Conservation (phyloP, 345 rosid species). For the Mercurialis annua region DNA sequence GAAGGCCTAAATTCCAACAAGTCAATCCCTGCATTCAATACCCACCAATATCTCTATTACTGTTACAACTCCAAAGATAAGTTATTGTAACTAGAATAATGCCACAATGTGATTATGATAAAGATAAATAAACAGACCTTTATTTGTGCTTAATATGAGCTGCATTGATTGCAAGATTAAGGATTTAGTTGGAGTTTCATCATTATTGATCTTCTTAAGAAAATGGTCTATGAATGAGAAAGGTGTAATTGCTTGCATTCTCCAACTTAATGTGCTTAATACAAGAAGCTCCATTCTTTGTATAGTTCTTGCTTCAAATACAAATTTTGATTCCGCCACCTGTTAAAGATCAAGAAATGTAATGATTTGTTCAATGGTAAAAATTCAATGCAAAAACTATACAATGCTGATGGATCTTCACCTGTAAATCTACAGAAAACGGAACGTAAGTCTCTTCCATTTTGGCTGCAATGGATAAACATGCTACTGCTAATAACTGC, state of each 20-base stretch:
- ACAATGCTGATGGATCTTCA: conserved; percentile 6
- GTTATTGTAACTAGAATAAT: conserved; percentile 19
- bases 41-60: too few relatives aligned
- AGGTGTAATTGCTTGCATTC: conserved; percentile 76
- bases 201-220: conserved; percentile 49
- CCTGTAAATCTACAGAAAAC: conserved; percentile 33
- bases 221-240: conserved; percentile 61
- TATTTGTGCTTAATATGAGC: conserved; percentile 41
- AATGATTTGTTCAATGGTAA: conserved; percentile 5
- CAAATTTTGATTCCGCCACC: conserved; percentile 53
- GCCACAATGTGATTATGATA: background rate
- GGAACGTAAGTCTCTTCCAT: conserved; percentile 10
- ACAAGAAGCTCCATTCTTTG: conserved; percentile 79
- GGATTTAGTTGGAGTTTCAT: conserved; percentile 29
- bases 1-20: conserved; percentile 72
- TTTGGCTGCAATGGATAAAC: background rate
- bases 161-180: conserved; percentile 43
- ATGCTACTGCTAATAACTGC: conserved; percentile 54
- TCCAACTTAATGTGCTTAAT: conserved; percentile 61
- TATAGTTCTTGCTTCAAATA: conserved; percentile 62
- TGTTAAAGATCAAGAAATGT: conserved; percentile 18
- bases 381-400: background rate
- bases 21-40: conserved; percentile 69
- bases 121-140: conserved; percentile 33
- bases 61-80: conserved; percentile 16